These are phyloP conservation scores for Fusarium sp. DNA, from an alignment of 2,329 filamentous ascomycete genomes.

Conservation along the genomic window DNA sequence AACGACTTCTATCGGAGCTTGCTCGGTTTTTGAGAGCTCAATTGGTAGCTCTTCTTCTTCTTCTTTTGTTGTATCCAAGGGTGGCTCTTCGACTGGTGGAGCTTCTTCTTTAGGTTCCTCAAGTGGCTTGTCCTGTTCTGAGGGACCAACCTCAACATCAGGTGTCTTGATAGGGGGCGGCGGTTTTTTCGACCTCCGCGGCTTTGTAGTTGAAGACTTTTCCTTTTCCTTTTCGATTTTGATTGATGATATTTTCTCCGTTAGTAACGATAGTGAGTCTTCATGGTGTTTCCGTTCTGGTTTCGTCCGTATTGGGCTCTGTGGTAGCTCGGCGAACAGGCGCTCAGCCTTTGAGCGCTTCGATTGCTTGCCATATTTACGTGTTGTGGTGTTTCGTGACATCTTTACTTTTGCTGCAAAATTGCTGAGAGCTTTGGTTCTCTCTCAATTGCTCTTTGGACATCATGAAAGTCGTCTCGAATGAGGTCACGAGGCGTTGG, in stretches of 20 bases:
- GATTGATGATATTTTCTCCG: slow-evolving; percentile 49
- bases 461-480: slow-evolving; percentile 10
- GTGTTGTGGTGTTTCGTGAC: slow-evolving; percentile 55
- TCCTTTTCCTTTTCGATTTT: slow-evolving; percentile 37
- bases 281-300: slow-evolving; percentile 18
- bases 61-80: not conserved
- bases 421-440: not conserved
- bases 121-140: slow-evolving; percentile 5
- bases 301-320: slow-evolving; percentile 57
- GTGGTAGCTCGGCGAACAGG: slow-evolving; percentile 63
- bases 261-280: slow-evolving; percentile 47
- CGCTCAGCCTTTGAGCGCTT: slow-evolving; percentile 59
- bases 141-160: slow-evolving; percentile 7
- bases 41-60: not conserved
- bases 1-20: slow-evolving; percentile 14
- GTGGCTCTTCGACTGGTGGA: slow-evolving; percentile 3
- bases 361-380: slow-evolving; percentile 63
- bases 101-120: not conserved
- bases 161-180: slow-evolving; percentile 11
- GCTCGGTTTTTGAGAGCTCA: not conserved
- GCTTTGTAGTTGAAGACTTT: slow-evolving; percentile 14
- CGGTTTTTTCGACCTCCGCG: slow-evolving; percentile 23
- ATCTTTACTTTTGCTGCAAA: slow-evolving; percentile 47
- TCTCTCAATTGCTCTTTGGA: not conserved
- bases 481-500: slow-evolving; percentile 31